Evolutionary conservation across 805 yeast genomes (phyloP).

Genomic region (Priceomyces castillae): DNA sequence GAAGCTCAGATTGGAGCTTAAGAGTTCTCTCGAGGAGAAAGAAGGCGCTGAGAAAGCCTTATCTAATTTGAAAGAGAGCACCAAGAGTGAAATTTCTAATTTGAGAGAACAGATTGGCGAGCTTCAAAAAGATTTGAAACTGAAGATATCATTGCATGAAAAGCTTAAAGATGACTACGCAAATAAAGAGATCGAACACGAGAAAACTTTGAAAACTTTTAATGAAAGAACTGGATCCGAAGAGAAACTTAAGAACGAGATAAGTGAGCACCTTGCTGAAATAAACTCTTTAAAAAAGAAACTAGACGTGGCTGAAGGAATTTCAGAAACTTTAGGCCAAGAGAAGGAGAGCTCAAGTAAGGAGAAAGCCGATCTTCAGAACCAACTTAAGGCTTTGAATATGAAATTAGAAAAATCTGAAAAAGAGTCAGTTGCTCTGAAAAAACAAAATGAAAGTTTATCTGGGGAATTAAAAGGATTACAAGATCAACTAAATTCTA

Average conservation of each 20-base stretch:
- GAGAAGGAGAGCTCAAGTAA: neutral
- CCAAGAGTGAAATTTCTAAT: neutral
- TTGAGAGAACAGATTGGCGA: neutral
- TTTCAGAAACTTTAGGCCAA: neutral
- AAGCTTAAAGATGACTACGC: neutral
- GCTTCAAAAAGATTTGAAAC: constrained; percentile 1
- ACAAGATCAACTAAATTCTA: neutral
- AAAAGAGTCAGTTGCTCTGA: neutral
- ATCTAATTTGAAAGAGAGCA: neutral
- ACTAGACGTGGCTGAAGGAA: neutral
- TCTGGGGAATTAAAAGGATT: neutral
- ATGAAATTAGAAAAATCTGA: neutral
- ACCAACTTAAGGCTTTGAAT: constrained; percentile 4
- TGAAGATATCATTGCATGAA: neutral
- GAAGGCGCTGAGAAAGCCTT: neutral
- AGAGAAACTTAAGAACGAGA: constrained; percentile 11
- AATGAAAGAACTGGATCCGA: neutral
- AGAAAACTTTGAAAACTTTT: neutral
- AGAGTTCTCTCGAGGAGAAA: neutral
- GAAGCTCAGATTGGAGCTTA: constrained; percentile 1
- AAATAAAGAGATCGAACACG: neutral
- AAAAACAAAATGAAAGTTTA: neutral
- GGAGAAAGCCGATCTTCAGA: neutral
- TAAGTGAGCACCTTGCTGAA: constrained; percentile 1
- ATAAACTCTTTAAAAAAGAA: neutral